Percentiles rank a stretch among this genome's conserved stretches.
These are phyloP conservation scores for Pseudoneurospora amorphoporcata DNA, from an alignment of 495 filamentous ascomycete species.

Conservation along the genomic window DNA sequence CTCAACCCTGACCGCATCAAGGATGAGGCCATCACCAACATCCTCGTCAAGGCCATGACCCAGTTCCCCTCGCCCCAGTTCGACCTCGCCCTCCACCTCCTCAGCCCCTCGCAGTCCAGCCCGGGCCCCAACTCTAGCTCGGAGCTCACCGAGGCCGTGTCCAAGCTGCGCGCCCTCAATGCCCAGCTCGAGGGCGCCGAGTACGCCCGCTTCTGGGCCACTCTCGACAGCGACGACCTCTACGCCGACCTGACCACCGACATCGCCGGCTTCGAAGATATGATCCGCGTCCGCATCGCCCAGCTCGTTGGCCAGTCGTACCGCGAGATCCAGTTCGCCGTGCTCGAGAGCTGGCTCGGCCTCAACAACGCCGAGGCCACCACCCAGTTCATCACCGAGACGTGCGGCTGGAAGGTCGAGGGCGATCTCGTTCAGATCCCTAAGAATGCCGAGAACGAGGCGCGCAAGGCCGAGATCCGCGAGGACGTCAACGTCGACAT, in stretches of 20 bases:
- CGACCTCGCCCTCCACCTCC: conserved; percentile 83
- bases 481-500: conserved; percentile 95
- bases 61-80: conserved; percentile 97
- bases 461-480: conserved; percentile 87
- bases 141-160: conserved; percentile 72
- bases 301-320: conserved; percentile 80
- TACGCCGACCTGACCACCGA: conserved; percentile 94
- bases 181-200: conserved; percentile 74
- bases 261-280: conserved; percentile 91
- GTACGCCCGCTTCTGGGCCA: conserved; percentile 88
- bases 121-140: conserved; percentile 34
- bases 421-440: conserved; percentile 54
- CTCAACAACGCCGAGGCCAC: conserved; percentile 62
- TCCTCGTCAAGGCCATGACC: conserved; percentile 95
- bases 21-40: conserved; percentile 93
- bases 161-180: conserved; percentile 77
- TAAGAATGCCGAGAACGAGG: conserved; percentile 96
- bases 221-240: conserved; percentile 84
- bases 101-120: conserved; percentile 42
- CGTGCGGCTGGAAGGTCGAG: conserved; percentile 77
- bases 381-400: conserved; percentile 67
- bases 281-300: conserved; percentile 85
- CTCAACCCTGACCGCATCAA: conserved; percentile 98
- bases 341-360: conserved; percentile 83
- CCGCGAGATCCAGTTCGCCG: conserved; percentile 63